Evolutionary conservation across 2,329 filamentous ascomycete species (phyloP), one percentile per base, ranked within the genome.

Genomic region (Eutypa lata): DNA sequence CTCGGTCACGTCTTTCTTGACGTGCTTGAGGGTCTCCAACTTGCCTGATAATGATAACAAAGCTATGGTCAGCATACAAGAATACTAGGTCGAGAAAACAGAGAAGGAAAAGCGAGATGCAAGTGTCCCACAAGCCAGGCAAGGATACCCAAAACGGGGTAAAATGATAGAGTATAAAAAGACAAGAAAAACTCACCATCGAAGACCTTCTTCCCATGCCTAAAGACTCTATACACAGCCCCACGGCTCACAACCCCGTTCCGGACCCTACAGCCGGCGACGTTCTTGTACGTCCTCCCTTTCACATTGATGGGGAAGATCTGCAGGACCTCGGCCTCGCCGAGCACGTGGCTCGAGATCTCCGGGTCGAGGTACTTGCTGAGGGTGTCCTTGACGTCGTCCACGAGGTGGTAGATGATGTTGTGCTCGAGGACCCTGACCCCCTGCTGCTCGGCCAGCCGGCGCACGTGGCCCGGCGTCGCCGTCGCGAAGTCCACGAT

Each of bases 1-100:
- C 66, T 96, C 90, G 45, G 78, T 76, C 28, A 94, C 89, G 59
- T 97, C 90, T 69, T 95, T 95, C 79, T 97, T 97, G 69, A 89
- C 84, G 65, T 95, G 89, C 75, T 94, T 97, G 53, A 99, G 83
- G 1, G 90, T 90, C 18, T 84, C 80, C 43, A 97, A 82, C 49
- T 80, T 80, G 59, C 92, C 93, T 96, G n/a, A 53, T 26, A 52
- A 42, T n/a, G 3, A 7, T n/a, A 28, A 49, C 7, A 35, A 6
- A 28, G 7, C 16, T 16, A 28, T 22, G 24, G 28, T 51, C 43
- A 49, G 48, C 21, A 28, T 24, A 43, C 6, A 19, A n/a, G 58
- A 37, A 8, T n/a, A 47, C 26, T 5, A 38, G 44, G 31, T 24
- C 48, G 16, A 50, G 26, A 44, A 46, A 11, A 51, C 47, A 21